Evolutionary conservation across 1,139 yeast species (phyloP).

Genomic region (Protomyces arabidopsidicola): DNA sequence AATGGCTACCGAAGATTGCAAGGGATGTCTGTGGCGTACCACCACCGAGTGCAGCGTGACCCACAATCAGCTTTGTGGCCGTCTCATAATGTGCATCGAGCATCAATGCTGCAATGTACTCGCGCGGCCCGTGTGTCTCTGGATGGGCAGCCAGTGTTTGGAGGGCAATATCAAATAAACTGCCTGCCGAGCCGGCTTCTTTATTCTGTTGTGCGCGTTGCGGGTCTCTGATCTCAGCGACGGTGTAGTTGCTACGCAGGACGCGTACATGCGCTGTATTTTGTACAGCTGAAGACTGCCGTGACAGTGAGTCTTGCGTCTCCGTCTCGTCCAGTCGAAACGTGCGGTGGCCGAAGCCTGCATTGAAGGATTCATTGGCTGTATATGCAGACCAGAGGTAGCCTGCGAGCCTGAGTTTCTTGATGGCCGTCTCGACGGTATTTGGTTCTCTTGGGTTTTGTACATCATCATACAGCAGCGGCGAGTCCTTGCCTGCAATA

Average conservation of each 20-base stretch:
- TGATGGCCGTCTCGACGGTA: constrained; percentile 66
- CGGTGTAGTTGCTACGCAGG: constrained; percentile 52
- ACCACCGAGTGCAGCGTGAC: constrained; percentile 95
- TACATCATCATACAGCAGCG: constrained; percentile 61
- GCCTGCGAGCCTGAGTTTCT: constrained; percentile 76
- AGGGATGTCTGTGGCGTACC: constrained; percentile 61
- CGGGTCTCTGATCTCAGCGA: constrained; percentile 61
- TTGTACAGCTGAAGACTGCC: constrained; percentile 37
- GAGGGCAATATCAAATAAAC: constrained; percentile 69
- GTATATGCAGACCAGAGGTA: constrained; percentile 91
- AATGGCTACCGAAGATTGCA: constrained; percentile 93
- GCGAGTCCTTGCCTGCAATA: constrained; percentile 72
- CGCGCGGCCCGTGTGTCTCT: constrained; percentile 37
- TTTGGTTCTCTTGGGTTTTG: constrained; percentile 55
- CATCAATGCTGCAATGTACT: constrained; percentile 79
- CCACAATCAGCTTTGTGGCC: constrained; percentile 54
- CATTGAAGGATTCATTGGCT: constrained; percentile 78
- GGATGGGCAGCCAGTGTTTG: constrained; percentile 54
- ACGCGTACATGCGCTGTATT: constrained; percentile 70
- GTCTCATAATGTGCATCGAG: constrained; percentile 83
- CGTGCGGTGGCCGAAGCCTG: constrained; percentile 74
- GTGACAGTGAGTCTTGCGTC: constrained; percentile 47
- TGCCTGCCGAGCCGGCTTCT: constrained; percentile 67
- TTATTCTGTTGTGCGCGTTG: constrained; percentile 82
- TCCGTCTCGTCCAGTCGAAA: constrained; percentile 74